These are phyloP conservation scores for Arthonia radiata DNA, from an alignment of 495 filamentous ascomycete species.

Conservation along the genomic window DNA sequence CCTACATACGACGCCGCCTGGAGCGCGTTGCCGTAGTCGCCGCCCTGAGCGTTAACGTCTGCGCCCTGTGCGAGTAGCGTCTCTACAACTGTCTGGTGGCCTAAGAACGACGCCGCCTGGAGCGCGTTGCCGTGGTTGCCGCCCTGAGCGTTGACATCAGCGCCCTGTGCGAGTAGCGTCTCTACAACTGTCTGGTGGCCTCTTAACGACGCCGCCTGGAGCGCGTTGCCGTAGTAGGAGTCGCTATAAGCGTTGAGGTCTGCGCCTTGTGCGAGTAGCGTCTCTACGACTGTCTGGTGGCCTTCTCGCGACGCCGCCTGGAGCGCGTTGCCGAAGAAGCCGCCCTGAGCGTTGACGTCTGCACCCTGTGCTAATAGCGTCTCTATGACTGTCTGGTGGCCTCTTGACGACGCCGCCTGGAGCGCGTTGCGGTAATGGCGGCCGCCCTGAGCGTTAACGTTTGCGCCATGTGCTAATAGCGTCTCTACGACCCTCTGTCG, in stretches of 20 bases:
- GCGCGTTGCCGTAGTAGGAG: constrained; percentile 6
- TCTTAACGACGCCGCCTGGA: constrained; percentile 8
- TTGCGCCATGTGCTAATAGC: constrained; percentile 10
- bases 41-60: constrained; percentile 9
- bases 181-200: constrained; percentile 8
- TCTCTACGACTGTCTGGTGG: constrained; percentile 6
- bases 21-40: constrained; percentile 6
- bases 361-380: constrained; percentile 10
- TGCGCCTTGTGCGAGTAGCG: constrained; percentile 11
- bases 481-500: constrained; percentile 14
- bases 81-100: constrained; percentile 4
- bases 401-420: constrained; percentile 7
- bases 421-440: constrained; percentile 7
- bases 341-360: constrained; percentile 7
- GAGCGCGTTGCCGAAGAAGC: constrained; percentile 8
- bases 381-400: constrained; percentile 4
- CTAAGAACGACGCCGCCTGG: constrained; percentile 4
- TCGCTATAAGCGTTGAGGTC: constrained; percentile 8
- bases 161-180: constrained; percentile 7
- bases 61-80: constrained; percentile 7
- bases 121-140: constrained; percentile 9
- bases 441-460: constrained; percentile 9
- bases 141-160: constrained; percentile 7
- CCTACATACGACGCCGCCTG: constrained; percentile 6
- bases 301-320: constrained; percentile 9